Base-by-base conservation (phyloP, 441 rosid genomes). In the Euphorbia celastroides region DNA sequence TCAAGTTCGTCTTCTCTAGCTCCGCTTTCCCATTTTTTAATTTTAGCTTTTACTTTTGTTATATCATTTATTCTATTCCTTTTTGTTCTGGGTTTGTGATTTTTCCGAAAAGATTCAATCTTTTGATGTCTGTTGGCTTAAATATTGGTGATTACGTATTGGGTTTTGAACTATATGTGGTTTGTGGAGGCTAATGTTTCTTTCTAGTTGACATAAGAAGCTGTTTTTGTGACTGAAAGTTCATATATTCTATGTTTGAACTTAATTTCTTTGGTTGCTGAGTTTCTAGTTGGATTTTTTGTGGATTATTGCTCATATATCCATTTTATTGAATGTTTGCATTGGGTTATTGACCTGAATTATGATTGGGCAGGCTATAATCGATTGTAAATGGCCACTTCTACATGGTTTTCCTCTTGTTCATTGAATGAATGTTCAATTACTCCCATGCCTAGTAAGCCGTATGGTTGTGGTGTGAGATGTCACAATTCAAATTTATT, bases 391-490 rank as follows among this genome's bases (percentile, higher is more conserved):
- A 75, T 79, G 80, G 68, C 84, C 61, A 30, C 78, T 20, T 66
- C 85, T 11, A 60, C 67, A 26, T 74, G 79, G 5, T 80, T 78
- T 77, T 80, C 85, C 36, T 66, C 78, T 7, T 71, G 61, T 64
- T 57, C 50, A 7, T 66, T 72, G 31, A 77, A 75, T 14, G 72
- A 73, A 8, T 55, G 64, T 27, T 67, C 75, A 5, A 69, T 70
- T 60, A 34, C 64, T 69, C 69, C 77, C 14, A 72, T 72, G 71
- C 57, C 77, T 23, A 27, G 41, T 28, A 72, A 56, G 64, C 65
- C 41, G 70, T 68, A 57, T 65, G 59, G 44, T 38, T 3, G 10
- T 13, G 79, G 61, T 25, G 74, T 75, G 48, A 67, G 51, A 32
- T 66, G 67, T 66, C 71, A 66, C 52, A 51, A 50, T 58, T 60